A percentile compares a stretch with the other conserved stretches of the same genome.
Evolutionary conservation across 2,329 filamentous ascomycete genomes (phyloP).

Genomic region (Lachnellula arida): DNA sequence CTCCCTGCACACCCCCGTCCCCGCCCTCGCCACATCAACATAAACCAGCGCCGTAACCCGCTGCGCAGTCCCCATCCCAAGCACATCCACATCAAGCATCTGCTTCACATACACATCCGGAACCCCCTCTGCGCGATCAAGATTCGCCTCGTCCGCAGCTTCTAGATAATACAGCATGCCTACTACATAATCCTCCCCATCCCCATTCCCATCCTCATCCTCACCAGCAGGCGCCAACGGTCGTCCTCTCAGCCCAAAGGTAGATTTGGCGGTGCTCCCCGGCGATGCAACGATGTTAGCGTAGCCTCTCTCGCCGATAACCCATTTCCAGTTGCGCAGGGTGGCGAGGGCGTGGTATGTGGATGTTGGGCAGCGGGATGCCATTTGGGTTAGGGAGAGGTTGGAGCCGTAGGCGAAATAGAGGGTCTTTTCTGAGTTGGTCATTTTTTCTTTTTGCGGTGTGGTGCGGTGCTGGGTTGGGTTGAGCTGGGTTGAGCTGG

Average conservation of each 20-base stretch:
- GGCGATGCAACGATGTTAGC: slow-evolving; percentile 50
- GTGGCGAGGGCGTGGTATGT: slow-evolving; percentile 47
- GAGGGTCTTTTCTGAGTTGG: slow-evolving; percentile 26
- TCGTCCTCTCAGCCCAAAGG: not conserved
- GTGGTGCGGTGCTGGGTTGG: not conserved
- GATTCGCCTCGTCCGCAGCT: slow-evolving; percentile 43
- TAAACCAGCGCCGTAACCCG: slow-evolving; percentile 51
- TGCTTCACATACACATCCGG: slow-evolving; percentile 56
- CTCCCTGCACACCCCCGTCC: slow-evolving; percentile 39
- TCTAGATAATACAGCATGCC: slow-evolving; percentile 49
- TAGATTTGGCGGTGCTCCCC: not conserved
- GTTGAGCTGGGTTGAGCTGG: not conserved
- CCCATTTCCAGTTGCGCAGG: slow-evolving; percentile 55
- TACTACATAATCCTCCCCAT: slow-evolving; percentile 38
- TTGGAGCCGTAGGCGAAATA: slow-evolving; percentile 73
- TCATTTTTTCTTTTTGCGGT: not conserved
- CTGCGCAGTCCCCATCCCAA: slow-evolving; percentile 27
- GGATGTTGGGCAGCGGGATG: slow-evolving; percentile 49
- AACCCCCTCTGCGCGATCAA: slow-evolving; percentile 60
- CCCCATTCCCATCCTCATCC: not conserved
- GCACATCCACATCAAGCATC: slow-evolving; percentile 33
- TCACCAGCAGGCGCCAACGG: not conserved
- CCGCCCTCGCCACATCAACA: slow-evolving; percentile 44
- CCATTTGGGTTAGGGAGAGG: slow-evolving; percentile 63
- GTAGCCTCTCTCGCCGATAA: slow-evolving; percentile 63